Evolutionary conservation across 331 rosid genomes (phyloP).

Genomic region (Quercus tomentella): DNA sequence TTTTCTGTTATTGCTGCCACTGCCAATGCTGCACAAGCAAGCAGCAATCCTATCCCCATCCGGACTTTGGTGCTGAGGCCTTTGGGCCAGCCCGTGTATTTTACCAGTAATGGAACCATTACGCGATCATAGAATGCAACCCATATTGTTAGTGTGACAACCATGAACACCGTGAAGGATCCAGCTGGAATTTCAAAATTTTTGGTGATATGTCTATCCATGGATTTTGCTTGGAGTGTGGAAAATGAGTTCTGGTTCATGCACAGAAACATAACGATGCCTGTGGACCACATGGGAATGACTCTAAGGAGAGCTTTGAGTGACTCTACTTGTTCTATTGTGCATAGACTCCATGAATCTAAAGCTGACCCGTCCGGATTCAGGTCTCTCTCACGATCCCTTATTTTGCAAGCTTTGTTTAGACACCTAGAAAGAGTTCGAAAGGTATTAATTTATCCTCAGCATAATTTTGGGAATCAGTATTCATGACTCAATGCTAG

Average conservation of each 20-base stretch:
- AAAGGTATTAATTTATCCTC: no score
- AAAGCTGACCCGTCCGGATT: constrained; percentile 32
- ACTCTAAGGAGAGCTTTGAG: constrained; percentile 37
- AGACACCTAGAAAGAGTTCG: constrained; percentile 10
- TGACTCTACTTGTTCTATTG: constrained; percentile 42
- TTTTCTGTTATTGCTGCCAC: constrained; percentile 24
- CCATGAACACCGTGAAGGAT: constrained; percentile 23
- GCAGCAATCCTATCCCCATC: constrained; percentile 43
- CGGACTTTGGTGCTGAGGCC: constrained; percentile 23
- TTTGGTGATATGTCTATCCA: constrained; percentile 33
- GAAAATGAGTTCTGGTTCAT: constrained; percentile 19
- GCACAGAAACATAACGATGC: constrained; percentile 33
- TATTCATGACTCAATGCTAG: no score
- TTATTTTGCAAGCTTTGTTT: constrained; percentile 28
- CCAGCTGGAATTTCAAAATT: constrained; percentile 44
- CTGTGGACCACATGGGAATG: constrained; percentile 50
- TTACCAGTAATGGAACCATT: constrained; percentile 33
- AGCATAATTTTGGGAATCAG: no score
- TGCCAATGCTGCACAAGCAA: constrained; percentile 22
- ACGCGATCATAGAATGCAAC: constrained; percentile 29
- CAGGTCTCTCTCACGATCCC: constrained; percentile 4
- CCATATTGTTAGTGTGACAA: constrained; percentile 25
- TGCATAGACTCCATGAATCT: constrained; percentile 44
- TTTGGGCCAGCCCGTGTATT: constrained; percentile 18
- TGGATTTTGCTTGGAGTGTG: constrained; percentile 38